Base-by-base conservation (phyloP, 2,329 filamentous ascomycete genomes). In the Hymenoscyphus scutula region DNA sequence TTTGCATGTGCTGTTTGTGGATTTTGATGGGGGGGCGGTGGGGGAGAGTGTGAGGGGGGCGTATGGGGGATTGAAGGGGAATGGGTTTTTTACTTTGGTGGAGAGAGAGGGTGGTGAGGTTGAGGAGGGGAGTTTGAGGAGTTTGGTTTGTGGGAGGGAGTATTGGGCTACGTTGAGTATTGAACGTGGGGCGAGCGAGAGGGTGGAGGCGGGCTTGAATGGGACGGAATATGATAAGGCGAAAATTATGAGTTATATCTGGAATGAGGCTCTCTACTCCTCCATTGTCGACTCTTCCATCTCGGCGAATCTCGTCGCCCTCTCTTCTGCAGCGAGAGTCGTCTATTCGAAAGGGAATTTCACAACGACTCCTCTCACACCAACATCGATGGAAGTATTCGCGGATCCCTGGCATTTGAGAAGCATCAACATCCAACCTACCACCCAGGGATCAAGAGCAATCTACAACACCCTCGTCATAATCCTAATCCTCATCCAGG, bases 1-100 rank as follows among this genome's bases (percentile, higher is more conserved):
- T 0, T 72, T 89, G 7, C 78, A 77, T 2, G 77, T 89, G 8
- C 81, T 83, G 64, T 80, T 88, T 1, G 85, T 89, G 30, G 84
- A 88, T 71, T 87, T 89, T 66, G 86, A 89, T 70, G 82, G 81
- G 3, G 78, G 79, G 54, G 70, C 78, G 2, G 67, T 79, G 48
- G 76, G 77, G 29, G 29, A 69, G 5, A 68, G 76, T 1, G 62
- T 79, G 2, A 66, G 69, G 8, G 60, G 64, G 8, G 75, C 77
- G n/a, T 77, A 77, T 61, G 51, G 67, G n/a, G 62, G 60, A 5
- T 53, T 78, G 1, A 64, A 75, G 56, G 72, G 65, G n/a, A 60
- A 71, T 10, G 58, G 32, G 2, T 77, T 76, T 62, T 75, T 74
- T 0, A 74, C 74, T 0, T 54, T 79, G 25, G 67, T 73, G 29